Conservation (phyloP, 164 flowering plant genomes). For the Umbellularia californica region DNA sequence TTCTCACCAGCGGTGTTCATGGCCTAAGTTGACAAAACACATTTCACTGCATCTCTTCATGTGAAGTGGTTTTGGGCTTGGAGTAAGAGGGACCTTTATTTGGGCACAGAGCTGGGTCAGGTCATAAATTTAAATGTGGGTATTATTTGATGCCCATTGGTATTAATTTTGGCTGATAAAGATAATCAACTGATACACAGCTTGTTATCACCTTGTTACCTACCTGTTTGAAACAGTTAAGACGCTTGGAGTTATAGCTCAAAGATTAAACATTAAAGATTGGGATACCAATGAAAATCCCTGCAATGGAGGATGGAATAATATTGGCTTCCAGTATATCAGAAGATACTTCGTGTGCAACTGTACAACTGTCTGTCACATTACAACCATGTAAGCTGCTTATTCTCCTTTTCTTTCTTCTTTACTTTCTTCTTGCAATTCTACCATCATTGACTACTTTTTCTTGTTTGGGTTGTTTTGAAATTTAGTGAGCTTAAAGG, state of each 20-base stretch:
- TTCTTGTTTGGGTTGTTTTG: background rate
- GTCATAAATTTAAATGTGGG: too few relatives aligned
- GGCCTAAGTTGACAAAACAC: too few relatives aligned
- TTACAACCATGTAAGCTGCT: constrained; percentile 6
- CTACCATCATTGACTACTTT: background rate
- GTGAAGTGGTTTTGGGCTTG: too few relatives aligned
- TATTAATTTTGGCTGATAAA: background rate
- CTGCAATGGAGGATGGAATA: constrained; percentile 6
- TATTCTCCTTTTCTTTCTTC: background rate
- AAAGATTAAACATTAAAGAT: background rate
- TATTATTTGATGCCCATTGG: too few relatives aligned
- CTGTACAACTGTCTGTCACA: constrained; percentile 10
- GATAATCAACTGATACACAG: background rate
- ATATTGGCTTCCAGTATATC: background rate
- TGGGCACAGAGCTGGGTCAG: too few relatives aligned
- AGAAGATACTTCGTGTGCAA: constrained; percentile 3
- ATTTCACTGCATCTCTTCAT: too few relatives aligned
- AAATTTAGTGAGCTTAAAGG: constrained; percentile 32
- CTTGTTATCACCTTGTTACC: too few relatives aligned
- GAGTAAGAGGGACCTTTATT: too few relatives aligned
- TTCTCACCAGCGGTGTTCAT: too few relatives aligned
- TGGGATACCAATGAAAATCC: constrained; percentile 8
- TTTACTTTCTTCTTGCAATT: background rate
- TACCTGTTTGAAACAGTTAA: background rate
- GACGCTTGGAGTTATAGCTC: background rate